Evolutionary conservation across 139 green algal species (phyloP), one percentile per base, ranked within the genome.

Genomic region (Chlamydomonas eustigma): DNA sequence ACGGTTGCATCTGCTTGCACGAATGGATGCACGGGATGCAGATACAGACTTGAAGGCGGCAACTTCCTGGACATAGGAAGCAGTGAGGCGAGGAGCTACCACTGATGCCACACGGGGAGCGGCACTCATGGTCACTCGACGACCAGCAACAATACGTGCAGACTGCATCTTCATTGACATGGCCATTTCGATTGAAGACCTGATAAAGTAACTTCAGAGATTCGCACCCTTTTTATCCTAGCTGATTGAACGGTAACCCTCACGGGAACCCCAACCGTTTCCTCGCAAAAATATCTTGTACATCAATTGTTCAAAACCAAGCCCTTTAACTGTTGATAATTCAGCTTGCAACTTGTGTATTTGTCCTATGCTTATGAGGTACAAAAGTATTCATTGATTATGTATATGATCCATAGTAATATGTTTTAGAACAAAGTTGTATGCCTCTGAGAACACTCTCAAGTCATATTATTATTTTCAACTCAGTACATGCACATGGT

Each of bases 1-100:
- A 30, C 51, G 34, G 72, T 18, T 71, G 76, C 44, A 35, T 66
- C 80, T 65, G 4, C 25, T 18, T 8, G 44, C 34, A 36, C 73
- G 73, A 36, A 28, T 3, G 44, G 50, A 39, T 31, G 39, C 30
- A 51, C 28, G 50, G 50, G 71, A 28, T 22, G 63, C 25, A 22
- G 63, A 22, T 22, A 63, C 22, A 18, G n/a, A 37, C 6, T 22
- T 35, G 63, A 35, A 70, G 18, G n/a, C 63, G 6, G 28, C 63
- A 35, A 22, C 44, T 18, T 58, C 12, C 44, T 58, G 44, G 12
- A 58, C 44, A 18, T 28, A 58, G 18, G 44, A 8, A 35, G 63
- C 6, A 28, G 8, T 28, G 8, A 39, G 66, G 32, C 24, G 66
- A 12, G n/a, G 6, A 50, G 66, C 8, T 4, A 74, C 35, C 33